Evolutionary conservation across 1,139 yeast species (phyloP), one percentile per base, ranked within the genome.

Genomic region (Yamadazyma dendronema): DNA sequence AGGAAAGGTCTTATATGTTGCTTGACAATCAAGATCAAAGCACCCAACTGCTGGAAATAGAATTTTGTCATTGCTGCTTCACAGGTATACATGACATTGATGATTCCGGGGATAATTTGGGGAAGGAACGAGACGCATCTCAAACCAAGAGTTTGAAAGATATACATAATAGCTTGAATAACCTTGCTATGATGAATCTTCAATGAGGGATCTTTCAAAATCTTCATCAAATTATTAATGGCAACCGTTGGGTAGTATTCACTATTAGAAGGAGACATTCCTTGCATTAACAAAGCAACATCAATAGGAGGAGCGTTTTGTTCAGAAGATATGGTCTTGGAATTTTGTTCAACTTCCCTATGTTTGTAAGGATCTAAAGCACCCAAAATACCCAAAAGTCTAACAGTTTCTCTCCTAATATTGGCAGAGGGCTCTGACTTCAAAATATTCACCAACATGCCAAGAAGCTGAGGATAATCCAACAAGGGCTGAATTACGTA

Each of bases 171-270:
- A 0, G 97, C 95, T 51, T 45, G 50, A n/a, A 48, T 47, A 25
- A 88, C 95, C 30, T 87, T 84, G 5, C 92, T 85, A 56, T 94
- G 97, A 52, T 90, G 96, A 0, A 87, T 71, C 12, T 86, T 81
- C 41, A 92, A 69, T 0, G 97, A 87, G 1, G 86, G 80, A 57
- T 94, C 98, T 47, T 84, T 83, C 35, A 92, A 63, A 17, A 92
- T 82, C 42, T 82, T 84, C 81, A 90, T 77, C 44, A 94, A 65
- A 13, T 89, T 86, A 26, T 81, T 82, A 30, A 92, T 86, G 1
- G 94, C 97, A 16, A 94, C 97, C 0, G 97, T 89, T 3, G 97
- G 97, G 52, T 88, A 90, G 52, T 89, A 94, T 50, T 90, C 97
- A 41, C 90, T 97, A 41, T 84, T 80, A 0, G 95, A 83, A 1